Base-by-base conservation (phyloP, 176 grass and related monocot species). In the Ensete ventricosum region DNA sequence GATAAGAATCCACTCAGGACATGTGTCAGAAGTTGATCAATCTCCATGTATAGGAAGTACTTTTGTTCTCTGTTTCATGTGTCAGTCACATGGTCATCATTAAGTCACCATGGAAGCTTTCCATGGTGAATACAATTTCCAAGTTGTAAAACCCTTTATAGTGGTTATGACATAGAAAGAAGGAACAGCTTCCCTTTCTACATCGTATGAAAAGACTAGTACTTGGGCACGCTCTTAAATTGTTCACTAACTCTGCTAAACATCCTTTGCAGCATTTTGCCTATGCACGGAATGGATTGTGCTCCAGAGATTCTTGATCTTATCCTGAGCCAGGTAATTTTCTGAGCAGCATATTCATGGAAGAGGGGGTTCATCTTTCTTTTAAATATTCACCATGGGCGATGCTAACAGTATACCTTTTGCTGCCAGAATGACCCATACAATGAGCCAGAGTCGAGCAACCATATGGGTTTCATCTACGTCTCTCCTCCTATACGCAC, bases 401-500 rank as follows among this genome's bases (percentile, higher is more conserved):
- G 1, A 11, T 25, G 4, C 9, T 23, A 53, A n/a, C 2, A 20
- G 19, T 17, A 53, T 27, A 1, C 2, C 11, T 17, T 71, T 11
- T 21, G 11, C 16, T 21, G 20, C 34, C 79, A 96, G 89, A 81
- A 83, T 81, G 83, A 92, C 87, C 50, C 70, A 20, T 85, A 92
- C 50, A 73, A 59, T 73, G 87, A 92, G 86, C 74, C 76, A 53
- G 89, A 89, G 76, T 62, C 68, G 0, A 82, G 80, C 82, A 77
- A 72, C 77, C 82, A 87, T 79, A 81, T 22, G 11, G 81, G 77
- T 77, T 90, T 86, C 84, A 90, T 90, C 80, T 87, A 85, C 12
- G 93, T 89, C 70, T 96, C 93, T 24, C 93, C 93, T 62, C 93
- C 93, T 71, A 85, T 83, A 9, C 93, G 93, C 74, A 84, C 85